Conservation (phyloP, 176 grass and related monocot genomes). For the Luzula sylvatica region DNA sequence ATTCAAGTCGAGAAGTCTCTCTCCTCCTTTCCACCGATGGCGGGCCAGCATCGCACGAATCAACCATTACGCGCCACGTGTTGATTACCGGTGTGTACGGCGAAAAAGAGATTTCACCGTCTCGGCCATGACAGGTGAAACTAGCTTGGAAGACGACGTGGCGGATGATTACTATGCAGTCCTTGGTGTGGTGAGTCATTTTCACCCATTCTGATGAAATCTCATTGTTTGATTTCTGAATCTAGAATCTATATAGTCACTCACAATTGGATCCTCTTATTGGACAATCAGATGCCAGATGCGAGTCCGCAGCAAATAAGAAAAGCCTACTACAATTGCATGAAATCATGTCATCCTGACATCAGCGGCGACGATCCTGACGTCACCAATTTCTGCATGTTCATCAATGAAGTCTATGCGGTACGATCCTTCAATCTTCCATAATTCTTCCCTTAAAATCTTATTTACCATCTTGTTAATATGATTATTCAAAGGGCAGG, state of each 20-base stretch:
- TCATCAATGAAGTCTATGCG: constrained; percentile 90
- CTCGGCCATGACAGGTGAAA: constrained; percentile 17
- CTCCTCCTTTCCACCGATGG: constrained; percentile 17
- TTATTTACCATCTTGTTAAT: background rate
- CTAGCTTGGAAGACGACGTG: constrained; percentile 25
- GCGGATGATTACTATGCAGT: constrained; percentile 81
- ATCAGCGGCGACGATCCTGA: constrained; percentile 68
- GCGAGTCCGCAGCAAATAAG: constrained; percentile 84
- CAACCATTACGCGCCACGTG: constrained; percentile 9
- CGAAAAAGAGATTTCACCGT: constrained; percentile 16
- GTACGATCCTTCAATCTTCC: constrained; percentile 14
- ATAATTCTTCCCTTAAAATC: constrained; percentile 2
- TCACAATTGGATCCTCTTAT: background rate
- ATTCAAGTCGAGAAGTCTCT: constrained; percentile 6
- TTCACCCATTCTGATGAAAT: background rate
- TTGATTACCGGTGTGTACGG: background rate
- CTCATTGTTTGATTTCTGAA: too few species aligned
- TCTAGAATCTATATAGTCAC: too few species aligned
- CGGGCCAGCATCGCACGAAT: background rate
- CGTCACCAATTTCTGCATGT: constrained; percentile 72
- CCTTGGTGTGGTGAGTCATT: constrained; percentile 54
- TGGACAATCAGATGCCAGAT: constrained; percentile 54
- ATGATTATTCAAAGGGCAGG: constrained; percentile 30
- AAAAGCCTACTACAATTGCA: constrained; percentile 83
- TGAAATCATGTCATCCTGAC: constrained; percentile 85